A percentile compares a stretch with the other conserved stretches of the same genome.
Conservation (phyloP, 805 yeast species). For the Candida krabiensis region DNA sequence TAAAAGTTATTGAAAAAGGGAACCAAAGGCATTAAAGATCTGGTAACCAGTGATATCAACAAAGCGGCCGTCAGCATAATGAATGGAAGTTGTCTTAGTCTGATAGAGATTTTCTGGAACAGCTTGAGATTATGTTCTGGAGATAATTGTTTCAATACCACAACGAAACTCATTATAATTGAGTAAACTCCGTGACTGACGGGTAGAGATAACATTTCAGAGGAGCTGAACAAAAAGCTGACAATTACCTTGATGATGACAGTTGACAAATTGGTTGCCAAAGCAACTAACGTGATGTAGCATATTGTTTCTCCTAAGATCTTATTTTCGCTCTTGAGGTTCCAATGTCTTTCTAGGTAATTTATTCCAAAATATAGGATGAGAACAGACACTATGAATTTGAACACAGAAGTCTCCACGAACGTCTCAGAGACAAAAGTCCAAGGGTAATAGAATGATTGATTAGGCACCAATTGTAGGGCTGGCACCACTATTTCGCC, state of each 20-base stretch:
- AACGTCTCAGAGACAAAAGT: constrained; percentile 63
- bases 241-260: constrained; percentile 37
- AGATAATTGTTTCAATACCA: constrained; percentile 56
- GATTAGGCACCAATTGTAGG: constrained; percentile 63
- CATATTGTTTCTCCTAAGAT: constrained; percentile 43
- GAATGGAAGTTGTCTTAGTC: constrained; percentile 67
- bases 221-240: constrained; percentile 34
- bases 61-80: constrained; percentile 32
- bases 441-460: constrained; percentile 60
- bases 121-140: constrained; percentile 56
- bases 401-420: constrained; percentile 53
- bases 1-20: constrained; percentile 63
- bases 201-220: constrained; percentile 44
- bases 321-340: constrained; percentile 17
- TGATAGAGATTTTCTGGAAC: constrained; percentile 38
- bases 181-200: constrained; percentile 51
- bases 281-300: constrained; percentile 53
- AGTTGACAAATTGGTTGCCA: constrained; percentile 54
- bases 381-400: constrained; percentile 40
- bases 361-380: constrained; percentile 41
- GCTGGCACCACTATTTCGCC: constrained; percentile 47
- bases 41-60: constrained; percentile 26
- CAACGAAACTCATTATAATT: constrained; percentile 52
- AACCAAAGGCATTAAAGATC: constrained; percentile 48
- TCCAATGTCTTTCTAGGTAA: constrained; percentile 54